Evolutionary conservation across 805 yeast genomes (phyloP), one percentile per base, ranked within the genome.

Genomic region (Schwanniomyces sp.): DNA sequence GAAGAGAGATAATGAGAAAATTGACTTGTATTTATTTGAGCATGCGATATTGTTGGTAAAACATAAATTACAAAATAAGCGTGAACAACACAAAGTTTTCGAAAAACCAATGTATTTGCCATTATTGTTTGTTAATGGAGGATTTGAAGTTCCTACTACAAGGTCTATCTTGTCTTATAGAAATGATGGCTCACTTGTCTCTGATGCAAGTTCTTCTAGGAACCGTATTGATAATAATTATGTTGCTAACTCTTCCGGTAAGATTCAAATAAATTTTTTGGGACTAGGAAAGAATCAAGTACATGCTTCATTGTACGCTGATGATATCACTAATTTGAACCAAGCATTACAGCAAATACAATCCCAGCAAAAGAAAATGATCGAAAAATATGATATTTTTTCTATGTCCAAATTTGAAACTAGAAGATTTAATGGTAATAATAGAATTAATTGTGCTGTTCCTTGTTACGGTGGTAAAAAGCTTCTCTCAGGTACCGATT

Each of bases 401-500:
- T 84, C 94, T 1, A 71, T 86, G 52, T 82, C 85, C 14, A 86
- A 90, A 51, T 75, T 89, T 46, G 88, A 86, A 53, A 84, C 89
- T 21, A 76, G 86, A 51, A 82, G 82, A 58, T 91, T 91, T 66
- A 90, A 83, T 53, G 81, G 84, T 42, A 74, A 76, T 76, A 74
- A 91, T 61, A 81, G 86, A 51, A 88, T 92, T 57, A 91, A 89
- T 61, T 91, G 97, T 72, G 92, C 91, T 26, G 91, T 88, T 34
- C 96, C 97, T 29, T 86, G 88, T 64, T 96, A 94, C 61, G 97
- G 97, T 45, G 98, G 98, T 17, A 80, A 96, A 53, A 88, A 91
- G 62, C 70, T 91, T 53, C 65, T 94, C 30, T 91, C 88, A 60
- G 98, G 98, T 38, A 91, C 98, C 0, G 96, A 90, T 61, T 78